Evolutionary conservation across 257 asterid genomes (phyloP).

Genomic region (Lavandula angustifolia): DNA sequence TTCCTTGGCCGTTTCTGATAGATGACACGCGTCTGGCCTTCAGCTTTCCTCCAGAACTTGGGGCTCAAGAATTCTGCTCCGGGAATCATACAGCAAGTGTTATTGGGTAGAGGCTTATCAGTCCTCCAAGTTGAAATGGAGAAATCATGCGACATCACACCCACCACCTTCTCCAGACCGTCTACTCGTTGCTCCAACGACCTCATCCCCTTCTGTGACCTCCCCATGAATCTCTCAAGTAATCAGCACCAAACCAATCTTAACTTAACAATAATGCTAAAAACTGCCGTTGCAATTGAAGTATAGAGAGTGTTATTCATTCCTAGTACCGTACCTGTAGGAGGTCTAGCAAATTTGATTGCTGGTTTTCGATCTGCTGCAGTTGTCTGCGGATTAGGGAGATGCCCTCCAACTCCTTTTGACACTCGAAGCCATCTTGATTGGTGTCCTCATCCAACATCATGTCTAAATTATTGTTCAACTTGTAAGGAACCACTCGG

Average conservation of each 20-base stretch:
- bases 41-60: constrained; percentile 66
- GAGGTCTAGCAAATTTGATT: constrained; percentile 67
- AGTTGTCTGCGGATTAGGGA: constrained; percentile 69
- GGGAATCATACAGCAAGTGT: constrained; percentile 58
- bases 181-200: constrained; percentile 72
- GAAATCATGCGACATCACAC: constrained; percentile 66
- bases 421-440: constrained; percentile 33
- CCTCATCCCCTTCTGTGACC: constrained; percentile 74
- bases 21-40: constrained; percentile 46
- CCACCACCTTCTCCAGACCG: constrained; percentile 74
- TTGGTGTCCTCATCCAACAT: constrained; percentile 19
- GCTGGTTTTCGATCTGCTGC: constrained; percentile 76
- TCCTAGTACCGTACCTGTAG: too few species aligned
- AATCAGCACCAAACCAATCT: neutral
- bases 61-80: constrained; percentile 73
- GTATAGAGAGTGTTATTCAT: neutral
- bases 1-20: too few species aligned
- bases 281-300: too few species aligned
- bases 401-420: constrained; percentile 61
- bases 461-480: constrained; percentile 25
- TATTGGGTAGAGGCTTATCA: constrained; percentile 40
- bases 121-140: constrained; percentile 43
- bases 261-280: neutral
- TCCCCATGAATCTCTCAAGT: constrained; percentile 72
- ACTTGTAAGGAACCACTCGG: constrained; percentile 58